Conservation (phyloP, 2,329 filamentous ascomycete genomes). For the Neoscytalidium dimidiatum region DNA sequence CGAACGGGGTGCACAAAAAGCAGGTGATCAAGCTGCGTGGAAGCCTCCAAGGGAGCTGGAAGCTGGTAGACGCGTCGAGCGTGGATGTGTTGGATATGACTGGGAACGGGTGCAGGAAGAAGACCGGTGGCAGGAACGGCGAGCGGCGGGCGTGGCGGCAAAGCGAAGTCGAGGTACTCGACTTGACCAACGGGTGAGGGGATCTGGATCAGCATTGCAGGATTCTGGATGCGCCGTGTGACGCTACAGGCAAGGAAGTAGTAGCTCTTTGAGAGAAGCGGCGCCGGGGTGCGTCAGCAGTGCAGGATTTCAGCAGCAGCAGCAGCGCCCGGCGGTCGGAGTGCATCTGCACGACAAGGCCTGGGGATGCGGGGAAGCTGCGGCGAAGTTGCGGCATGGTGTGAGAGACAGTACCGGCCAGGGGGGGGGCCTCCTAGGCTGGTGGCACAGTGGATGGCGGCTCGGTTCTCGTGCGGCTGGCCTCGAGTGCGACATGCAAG, state of each 20-base stretch:
- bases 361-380: conserved; percentile 8
- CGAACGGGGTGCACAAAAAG: background rate
- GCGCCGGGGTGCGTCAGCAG: background rate
- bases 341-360: background rate
- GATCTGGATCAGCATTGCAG: background rate
- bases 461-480: background rate
- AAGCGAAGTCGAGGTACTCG: conserved; percentile 38
- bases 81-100: conserved; percentile 27
- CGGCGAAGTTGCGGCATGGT: background rate
- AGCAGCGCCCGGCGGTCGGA: background rate
- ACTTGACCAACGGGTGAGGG: conserved; percentile 27
- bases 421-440: background rate
- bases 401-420: background rate
- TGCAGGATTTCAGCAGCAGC: background rate
- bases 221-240: background rate
- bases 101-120: conserved; percentile 34
- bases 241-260: background rate
- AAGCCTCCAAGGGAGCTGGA: conserved; percentile 36
- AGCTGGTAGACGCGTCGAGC: conserved; percentile 30
- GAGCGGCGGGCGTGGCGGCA: conserved; percentile 37
- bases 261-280: background rate
- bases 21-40: conserved; percentile 25
- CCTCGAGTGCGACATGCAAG: too few relatives aligned
- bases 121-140: background rate
- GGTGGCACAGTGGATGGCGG: conserved; percentile 1